phyloP scores from a whole-genome alignment of 306 rosid genomes.

The Senna tora region DNA sequence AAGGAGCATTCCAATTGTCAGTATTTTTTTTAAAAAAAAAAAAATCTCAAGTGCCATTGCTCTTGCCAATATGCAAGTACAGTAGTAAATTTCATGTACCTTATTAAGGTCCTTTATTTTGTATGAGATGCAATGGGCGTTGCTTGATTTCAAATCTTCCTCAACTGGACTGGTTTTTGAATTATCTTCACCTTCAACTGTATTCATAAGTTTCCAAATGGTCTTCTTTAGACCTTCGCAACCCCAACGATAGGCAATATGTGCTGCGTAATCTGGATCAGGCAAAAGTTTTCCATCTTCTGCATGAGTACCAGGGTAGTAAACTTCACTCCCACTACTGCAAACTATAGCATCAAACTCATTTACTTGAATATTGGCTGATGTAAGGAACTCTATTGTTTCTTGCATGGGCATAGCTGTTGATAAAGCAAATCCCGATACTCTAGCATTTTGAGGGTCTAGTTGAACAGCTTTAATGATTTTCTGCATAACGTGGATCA shows the following conservation, averaged over 20 bases:
- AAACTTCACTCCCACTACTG: slow-evolving; percentile 72
- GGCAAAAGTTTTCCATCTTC: slow-evolving; percentile 61
- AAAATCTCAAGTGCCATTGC: neutral
- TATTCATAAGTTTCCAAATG: slow-evolving; percentile 55
- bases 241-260: slow-evolving; percentile 74
- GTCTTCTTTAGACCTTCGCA: slow-evolving; percentile 67
- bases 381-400: slow-evolving; percentile 57
- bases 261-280: slow-evolving; percentile 67
- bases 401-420: slow-evolving; percentile 70
- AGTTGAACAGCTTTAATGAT: slow-evolving; percentile 54
- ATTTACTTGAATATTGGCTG: slow-evolving; percentile 53
- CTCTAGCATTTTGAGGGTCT: slow-evolving; percentile 56
- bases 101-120: slow-evolving; percentile 52
- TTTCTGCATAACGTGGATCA: slow-evolving; percentile 55
- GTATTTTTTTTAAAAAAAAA: too few species aligned
- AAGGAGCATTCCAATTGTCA: neutral
- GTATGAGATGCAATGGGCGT: slow-evolving; percentile 67
- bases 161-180: slow-evolving; percentile 37
- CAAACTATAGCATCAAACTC: slow-evolving; percentile 66
- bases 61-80: neutral
- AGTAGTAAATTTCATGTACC: slow-evolving; percentile 41
- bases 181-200: slow-evolving; percentile 43
- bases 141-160: slow-evolving; percentile 61
- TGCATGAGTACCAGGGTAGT: slow-evolving; percentile 56
- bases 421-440: slow-evolving; percentile 64